Base-by-base conservation (phyloP, 1,284 basidiomycete genomes). In the Farysia itapuensis region DNA sequence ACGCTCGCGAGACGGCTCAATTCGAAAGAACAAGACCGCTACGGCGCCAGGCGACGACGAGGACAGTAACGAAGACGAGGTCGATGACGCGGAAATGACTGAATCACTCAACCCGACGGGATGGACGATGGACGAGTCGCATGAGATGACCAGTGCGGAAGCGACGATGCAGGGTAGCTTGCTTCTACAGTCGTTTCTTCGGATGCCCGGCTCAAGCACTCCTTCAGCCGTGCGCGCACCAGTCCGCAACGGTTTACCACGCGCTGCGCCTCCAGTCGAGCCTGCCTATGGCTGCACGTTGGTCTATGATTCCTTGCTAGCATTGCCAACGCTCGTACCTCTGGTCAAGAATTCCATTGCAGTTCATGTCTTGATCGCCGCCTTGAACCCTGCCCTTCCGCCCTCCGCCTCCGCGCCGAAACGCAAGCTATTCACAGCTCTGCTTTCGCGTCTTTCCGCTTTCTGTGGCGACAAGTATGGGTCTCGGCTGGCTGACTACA, bases 391-490 rank as follows among this genome's bases (percentile, higher is more conserved):
- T 35, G 26, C 11, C 5, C 43, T 2, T 25, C 36, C 9, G 14
- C 23, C 0, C n/a, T 52, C 6, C 39, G 47, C 18, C 43, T 18
- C 19, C 18, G 38, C 11, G 9, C 9, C 15, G 30, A 9, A 9
- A 20, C 59, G 56, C 5, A 48, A 48, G 5, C 50, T 73, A 3
- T 31, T 56, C 2, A 15, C 36, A 0, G 5, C 19, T 2, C 49
- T 75, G 6, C 42, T 61, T 1, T 43, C 48, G 5, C 6, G 39
- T 8, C 49, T 76, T 1, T 22, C 43, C 14, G 25, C 32, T 1
- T 46, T 64, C 9, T 59, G 63, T 16, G 64, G 67, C 13, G 74
- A 70, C 42, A 67, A 67, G 30, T 74, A 59, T 46, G 72, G 73
- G 14, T 64, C 58, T n/a, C 65, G 74, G 4, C 60, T 75, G 2